Evolutionary conservation across 2,329 filamentous ascomycete species (phyloP).

Genomic region (Talaromyces sp.): DNA sequence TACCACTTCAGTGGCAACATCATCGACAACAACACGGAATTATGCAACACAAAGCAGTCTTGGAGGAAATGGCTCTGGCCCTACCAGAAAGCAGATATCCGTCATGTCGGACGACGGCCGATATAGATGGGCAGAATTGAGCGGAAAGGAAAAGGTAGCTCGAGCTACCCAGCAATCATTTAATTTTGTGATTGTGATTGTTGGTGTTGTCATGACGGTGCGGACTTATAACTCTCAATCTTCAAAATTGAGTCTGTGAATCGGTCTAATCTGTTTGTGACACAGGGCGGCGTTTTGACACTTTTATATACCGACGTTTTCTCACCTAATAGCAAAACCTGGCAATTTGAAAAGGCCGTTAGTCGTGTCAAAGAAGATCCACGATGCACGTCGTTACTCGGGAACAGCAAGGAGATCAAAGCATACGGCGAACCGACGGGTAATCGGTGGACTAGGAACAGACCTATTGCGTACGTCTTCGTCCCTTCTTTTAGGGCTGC

Average conservation of each 20-base stretch:
- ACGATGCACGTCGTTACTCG: conserved; percentile 69
- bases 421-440: conserved; percentile 77
- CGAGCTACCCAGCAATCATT: conserved; percentile 86
- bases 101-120: conserved; percentile 81
- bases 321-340: conserved; percentile 77
- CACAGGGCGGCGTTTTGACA: conserved; percentile 70
- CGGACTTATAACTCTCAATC: conserved; percentile 22
- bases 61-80: conserved; percentile 33
- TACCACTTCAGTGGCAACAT: not conserved
- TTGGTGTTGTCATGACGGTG: conserved; percentile 74
- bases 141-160: conserved; percentile 70
- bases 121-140: conserved; percentile 76
- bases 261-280: not conserved
- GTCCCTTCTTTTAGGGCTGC: not conserved
- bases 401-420: conserved; percentile 68
- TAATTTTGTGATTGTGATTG: conserved; percentile 74
- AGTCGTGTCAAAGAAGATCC: conserved; percentile 71
- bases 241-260: not conserved
- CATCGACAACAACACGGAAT: conserved; percentile 17
- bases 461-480: conserved; percentile 50
- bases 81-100: conserved; percentile 68
- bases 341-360: conserved; percentile 83
- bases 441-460: conserved; percentile 73
- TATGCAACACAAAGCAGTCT: conserved; percentile 60
- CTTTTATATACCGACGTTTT: conserved; percentile 80